phyloP scores from a whole-genome alignment of 352 stramenopile species.

The Albugo candida region DNA sequence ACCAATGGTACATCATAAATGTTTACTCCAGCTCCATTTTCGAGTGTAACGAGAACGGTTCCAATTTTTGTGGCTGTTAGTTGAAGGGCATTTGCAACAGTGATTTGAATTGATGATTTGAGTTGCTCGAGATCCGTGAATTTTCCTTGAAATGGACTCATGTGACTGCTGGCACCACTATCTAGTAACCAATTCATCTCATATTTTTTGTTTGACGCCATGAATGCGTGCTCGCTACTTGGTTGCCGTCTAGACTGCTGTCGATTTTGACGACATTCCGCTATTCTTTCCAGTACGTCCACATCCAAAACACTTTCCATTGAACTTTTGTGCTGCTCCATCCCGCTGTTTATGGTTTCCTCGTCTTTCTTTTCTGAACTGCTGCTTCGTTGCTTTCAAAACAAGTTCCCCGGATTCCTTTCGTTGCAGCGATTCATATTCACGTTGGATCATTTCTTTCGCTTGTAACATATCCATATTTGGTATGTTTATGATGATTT shows the following conservation, averaged over 20 bases:
- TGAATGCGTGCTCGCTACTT: neutral
- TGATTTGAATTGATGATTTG: constrained; percentile 1
- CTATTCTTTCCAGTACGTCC: neutral
- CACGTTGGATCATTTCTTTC: constrained; percentile 9
- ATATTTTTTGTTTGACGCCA: neutral
- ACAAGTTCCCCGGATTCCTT: neutral
- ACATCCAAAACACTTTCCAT: neutral
- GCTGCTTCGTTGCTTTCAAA: neutral
- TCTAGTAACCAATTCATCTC: constrained; percentile 5
- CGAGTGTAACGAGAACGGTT: constrained; percentile 1
- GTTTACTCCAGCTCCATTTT: constrained; percentile 2
- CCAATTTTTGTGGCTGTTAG: constrained; percentile 5
- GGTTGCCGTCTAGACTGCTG: neutral
- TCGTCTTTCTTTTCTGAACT: neutral
- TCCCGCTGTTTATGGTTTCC: no score
- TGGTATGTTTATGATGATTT: constrained; percentile 4
- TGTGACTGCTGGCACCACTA: constrained; percentile 11
- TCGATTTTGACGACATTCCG: neutral
- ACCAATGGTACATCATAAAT: constrained; percentile 11
- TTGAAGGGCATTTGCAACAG: constrained; percentile 4
- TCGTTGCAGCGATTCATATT: constrained; percentile 1
- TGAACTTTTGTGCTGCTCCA: neutral
- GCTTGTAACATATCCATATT: constrained; percentile 4
- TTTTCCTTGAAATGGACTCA: no score
- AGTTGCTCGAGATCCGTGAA: constrained; percentile 1